Evolutionary conservation across 2,329 filamentous ascomycete genomes (phyloP), one percentile per base, ranked within the genome.

Genomic region (Elsinoe perseae): DNA sequence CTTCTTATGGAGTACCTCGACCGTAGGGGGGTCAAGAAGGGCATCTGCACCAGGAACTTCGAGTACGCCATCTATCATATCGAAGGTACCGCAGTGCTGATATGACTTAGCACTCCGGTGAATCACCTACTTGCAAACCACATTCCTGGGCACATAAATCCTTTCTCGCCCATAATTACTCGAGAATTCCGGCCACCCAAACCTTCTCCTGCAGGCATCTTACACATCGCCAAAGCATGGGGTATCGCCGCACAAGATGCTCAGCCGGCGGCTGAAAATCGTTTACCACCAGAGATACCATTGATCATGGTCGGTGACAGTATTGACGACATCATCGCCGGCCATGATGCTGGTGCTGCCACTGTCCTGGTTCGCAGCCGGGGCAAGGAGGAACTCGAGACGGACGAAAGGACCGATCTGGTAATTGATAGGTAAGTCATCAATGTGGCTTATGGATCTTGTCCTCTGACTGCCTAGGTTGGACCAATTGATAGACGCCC

Each of bases 11-110:
- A 81, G 57, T 95, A 93, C 69, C 82, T 97, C 16, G 84, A 93
- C 65, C 66, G 72, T 5, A 78, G 79, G 25, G 70, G 73, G 4
- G 69, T 96, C 28, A 82, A 76, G 63, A 93, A 95, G 70, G 92
- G 82, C 14, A 90, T 97, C 61, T 96, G 91, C 73, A 97, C 93
- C 2, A 81, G 93, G 66, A 97, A 98, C 74, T 97, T 96, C 66
- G 88, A 92, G 75, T 79, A 69, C 44, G 73, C 27, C 30, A 9
- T 9, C 6, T 3, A 12, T 16, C 9, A 50, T 38, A 12, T 9
- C 25, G n/a, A 10, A 7, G 23, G 5, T 16, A 2, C 5, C 10
- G 18, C 20, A 32, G 34, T 28, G 21, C 16, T 18, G 36, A 42
- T 10, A 25, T 42, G 32, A 36, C 36, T 16, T 34, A 75, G 73